A percentile compares a stretch with the other conserved stretches of the same genome.
These are phyloP conservation scores for Lecanicillium sp. DNA, from an alignment of 2,329 filamentous ascomycete genomes.

Conservation along the genomic window DNA sequence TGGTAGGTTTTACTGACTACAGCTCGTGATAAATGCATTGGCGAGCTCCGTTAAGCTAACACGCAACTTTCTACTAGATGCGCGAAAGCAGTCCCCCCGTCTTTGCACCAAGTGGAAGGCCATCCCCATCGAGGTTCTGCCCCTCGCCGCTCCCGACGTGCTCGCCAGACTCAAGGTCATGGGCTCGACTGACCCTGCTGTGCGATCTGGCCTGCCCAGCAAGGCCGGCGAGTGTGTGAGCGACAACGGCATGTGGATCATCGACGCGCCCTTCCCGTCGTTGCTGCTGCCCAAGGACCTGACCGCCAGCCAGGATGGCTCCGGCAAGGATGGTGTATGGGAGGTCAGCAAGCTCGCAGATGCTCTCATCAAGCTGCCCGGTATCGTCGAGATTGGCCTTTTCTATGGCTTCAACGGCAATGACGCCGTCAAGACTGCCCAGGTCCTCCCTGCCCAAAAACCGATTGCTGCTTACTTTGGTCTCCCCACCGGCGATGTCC, in stretches of 20 bases:
- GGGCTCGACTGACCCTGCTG: constrained; percentile 62
- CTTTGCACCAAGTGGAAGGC: constrained; percentile 72
- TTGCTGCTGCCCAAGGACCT: constrained; percentile 58
- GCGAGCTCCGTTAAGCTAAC: not conserved
- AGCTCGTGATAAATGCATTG: too few species aligned
- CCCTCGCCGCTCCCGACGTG: constrained; percentile 73
- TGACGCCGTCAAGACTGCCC: constrained; percentile 48
- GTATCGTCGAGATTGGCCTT: constrained; percentile 86
- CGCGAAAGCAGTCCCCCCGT: constrained; percentile 76
- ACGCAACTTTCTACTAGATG: constrained; percentile 54
- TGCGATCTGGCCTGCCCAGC: constrained; percentile 65
- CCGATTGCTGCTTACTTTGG: constrained; percentile 94
- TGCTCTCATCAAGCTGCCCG: constrained; percentile 73
- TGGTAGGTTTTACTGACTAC: constrained; percentile 41
- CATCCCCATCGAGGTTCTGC: constrained; percentile 91
- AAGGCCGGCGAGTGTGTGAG: constrained; percentile 73
- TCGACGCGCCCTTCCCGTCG: constrained; percentile 82
- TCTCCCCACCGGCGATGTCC: constrained; percentile 67
- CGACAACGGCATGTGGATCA: constrained; percentile 63
- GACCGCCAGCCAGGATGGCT: constrained; percentile 41
- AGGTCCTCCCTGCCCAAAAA: constrained; percentile 71
- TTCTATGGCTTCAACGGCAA: constrained; percentile 79
- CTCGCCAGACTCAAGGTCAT: constrained; percentile 65
- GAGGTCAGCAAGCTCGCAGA: constrained; percentile 70
- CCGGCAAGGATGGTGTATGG: constrained; percentile 59